Evolutionary conservation across 2,329 filamentous ascomycete species (phyloP).

Genomic region (Sclerotinia minor): DNA sequence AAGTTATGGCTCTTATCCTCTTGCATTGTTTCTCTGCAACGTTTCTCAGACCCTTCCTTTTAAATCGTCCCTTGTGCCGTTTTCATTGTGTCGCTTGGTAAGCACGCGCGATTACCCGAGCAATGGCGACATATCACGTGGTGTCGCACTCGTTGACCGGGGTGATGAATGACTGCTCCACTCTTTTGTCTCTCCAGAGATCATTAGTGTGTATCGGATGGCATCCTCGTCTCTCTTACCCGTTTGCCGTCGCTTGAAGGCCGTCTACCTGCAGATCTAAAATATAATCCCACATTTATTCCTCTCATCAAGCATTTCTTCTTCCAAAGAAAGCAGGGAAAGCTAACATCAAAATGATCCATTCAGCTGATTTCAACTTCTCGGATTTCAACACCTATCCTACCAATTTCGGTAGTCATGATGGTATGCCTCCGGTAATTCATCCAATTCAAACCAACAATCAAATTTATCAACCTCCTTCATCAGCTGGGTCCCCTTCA

Average conservation of each 20-base stretch:
- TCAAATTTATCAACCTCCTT: conserved; percentile 31
- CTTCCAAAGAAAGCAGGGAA: conserved; percentile 29
- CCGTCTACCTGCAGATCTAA: conserved; percentile 16
- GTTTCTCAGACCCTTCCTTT: neutral
- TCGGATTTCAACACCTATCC: conserved; percentile 38
- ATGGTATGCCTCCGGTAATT: conserved; percentile 23
- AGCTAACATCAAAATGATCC: conserved; percentile 37
- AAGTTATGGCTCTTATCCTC: conserved; percentile 16
- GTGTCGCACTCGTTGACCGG: conserved; percentile 19
- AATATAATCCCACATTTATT: conserved; percentile 22
- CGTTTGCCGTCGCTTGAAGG: conserved; percentile 17
- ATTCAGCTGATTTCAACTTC: conserved; percentile 40
- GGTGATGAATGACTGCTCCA: conserved; percentile 4
- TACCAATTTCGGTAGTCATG: conserved; percentile 30
- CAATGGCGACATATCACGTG: conserved; percentile 39
- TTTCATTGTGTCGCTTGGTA: conserved; percentile 20
- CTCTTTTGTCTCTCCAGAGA: conserved; percentile 11
- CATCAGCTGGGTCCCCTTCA: conserved; percentile 29
- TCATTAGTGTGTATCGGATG: conserved; percentile 16
- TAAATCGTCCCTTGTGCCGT: neutral
- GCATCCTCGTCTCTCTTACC: conserved; percentile 18
- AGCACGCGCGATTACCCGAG: conserved; percentile 22
- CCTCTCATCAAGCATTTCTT: conserved; percentile 15
- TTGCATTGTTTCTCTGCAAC: conserved; percentile 17
- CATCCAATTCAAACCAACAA: conserved; percentile 31